A percentile compares a stretch with the other conserved stretches of the same genome.
Evolutionary conservation across 768 basidiomycete genomes (phyloP).

Genomic region (Lactarius akahatsu): DNA sequence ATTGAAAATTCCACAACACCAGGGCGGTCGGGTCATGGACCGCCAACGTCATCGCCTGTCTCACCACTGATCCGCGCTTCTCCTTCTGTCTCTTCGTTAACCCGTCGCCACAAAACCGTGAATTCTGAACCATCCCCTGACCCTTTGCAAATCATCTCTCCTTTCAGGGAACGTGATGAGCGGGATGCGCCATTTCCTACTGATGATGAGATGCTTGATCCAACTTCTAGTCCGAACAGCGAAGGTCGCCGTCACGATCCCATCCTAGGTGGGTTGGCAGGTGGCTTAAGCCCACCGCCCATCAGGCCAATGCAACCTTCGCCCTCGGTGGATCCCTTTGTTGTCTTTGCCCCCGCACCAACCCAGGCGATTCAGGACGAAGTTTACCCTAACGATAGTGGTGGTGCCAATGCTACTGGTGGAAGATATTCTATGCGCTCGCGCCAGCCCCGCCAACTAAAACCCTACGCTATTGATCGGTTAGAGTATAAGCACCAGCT

Average conservation of each 20-base stretch:
- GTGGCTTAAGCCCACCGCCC: neutral
- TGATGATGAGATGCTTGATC: neutral
- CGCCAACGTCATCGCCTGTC: slow-evolving; percentile 10
- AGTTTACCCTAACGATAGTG: slow-evolving; percentile 11
- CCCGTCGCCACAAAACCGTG: neutral
- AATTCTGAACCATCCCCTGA: slow-evolving; percentile 3
- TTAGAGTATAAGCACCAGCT: slow-evolving; percentile 52
- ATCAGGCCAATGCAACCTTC: neutral
- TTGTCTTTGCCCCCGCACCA: neutral
- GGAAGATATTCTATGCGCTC: slow-evolving; percentile 54
- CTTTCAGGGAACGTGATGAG: neutral
- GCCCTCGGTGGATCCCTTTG: slow-evolving; percentile 1
- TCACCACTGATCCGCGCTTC: slow-evolving; percentile 3
- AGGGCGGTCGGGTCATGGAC: neutral
- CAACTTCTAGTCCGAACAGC: neutral
- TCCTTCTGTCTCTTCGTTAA: neutral
- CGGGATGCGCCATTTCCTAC: neutral
- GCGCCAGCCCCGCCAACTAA: slow-evolving; percentile 54
- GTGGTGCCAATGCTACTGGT: neutral
- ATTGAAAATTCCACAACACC: neutral
- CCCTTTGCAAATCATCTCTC: slow-evolving; percentile 2
- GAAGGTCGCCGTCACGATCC: neutral
- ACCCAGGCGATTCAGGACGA: slow-evolving; percentile 3
- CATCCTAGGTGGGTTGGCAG: neutral
- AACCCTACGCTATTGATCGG: slow-evolving; percentile 62